Percentiles rank a stretch among this genome's conserved stretches.
phyloP scores from a whole-genome alignment of 1,139 yeast species.

The Trichomonascaceae sp. region DNA sequence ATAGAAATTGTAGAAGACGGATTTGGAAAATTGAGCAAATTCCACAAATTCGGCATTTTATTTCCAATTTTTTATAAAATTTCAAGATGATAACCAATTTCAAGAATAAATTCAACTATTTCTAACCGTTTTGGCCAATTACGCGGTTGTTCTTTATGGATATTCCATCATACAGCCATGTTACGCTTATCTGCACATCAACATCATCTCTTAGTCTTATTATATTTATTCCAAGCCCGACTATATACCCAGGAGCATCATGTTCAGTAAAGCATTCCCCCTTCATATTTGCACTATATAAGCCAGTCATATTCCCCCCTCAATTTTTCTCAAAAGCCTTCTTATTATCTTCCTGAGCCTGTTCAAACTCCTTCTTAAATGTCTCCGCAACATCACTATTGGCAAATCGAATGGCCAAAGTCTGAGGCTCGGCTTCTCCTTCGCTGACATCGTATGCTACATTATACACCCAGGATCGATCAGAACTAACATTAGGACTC shows the following conservation, averaged over 20 bases:
- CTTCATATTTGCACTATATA: not conserved
- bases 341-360: slow-evolving; percentile 65
- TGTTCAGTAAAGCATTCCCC: not conserved
- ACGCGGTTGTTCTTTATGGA: not conserved
- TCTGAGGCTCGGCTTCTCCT: slow-evolving; percentile 93
- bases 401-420: slow-evolving; percentile 95
- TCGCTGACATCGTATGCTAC: slow-evolving; percentile 94
- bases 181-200: not conserved
- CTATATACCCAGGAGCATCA: not conserved
- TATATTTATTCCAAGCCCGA: not conserved
- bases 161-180: not conserved
- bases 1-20: not conserved
- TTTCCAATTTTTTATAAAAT: not conserved
- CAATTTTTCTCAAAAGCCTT: slow-evolving; percentile 22
- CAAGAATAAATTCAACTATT: not conserved
- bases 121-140: not conserved
- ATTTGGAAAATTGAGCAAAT: not conserved
- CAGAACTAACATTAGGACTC: slow-evolving; percentile 92
- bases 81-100: not conserved
- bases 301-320: not conserved
- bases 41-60: not conserved
- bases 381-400: slow-evolving; percentile 95
- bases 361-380: slow-evolving; percentile 87
- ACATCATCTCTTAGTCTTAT: not conserved
- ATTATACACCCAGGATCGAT: slow-evolving; percentile 96